Evolutionary conservation across 1,284 basidiomycete genomes (phyloP).

Genomic region (Trichosporon asahii): DNA sequence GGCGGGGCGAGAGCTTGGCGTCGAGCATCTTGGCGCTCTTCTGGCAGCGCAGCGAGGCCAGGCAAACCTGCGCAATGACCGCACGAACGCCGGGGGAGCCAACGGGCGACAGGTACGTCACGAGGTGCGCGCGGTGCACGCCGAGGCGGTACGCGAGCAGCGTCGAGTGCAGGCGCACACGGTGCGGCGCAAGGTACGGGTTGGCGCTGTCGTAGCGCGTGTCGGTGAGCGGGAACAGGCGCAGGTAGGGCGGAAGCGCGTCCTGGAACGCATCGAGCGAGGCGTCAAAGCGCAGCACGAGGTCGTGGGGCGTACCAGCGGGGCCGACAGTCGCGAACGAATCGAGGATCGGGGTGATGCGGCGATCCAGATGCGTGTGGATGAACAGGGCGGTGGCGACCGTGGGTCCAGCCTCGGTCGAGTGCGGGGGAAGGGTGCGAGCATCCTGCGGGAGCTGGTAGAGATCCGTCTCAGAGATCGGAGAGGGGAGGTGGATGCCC

Average conservation of each 20-base stretch:
- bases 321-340: conserved; percentile 41
- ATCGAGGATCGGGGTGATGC: conserved; percentile 43
- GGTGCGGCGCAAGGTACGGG: conserved; percentile 41
- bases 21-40: conserved; percentile 45
- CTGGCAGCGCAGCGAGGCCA: conserved; percentile 39
- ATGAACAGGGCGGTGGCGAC: conserved; percentile 43
- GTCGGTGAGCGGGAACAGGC: conserved; percentile 43
- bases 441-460: conserved; percentile 35
- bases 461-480: conserved; percentile 43
- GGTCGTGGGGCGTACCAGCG: conserved; percentile 36
- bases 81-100: conserved; percentile 31
- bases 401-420: conserved; percentile 38
- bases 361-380: conserved; percentile 42
- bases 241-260: conserved; percentile 42
- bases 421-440: conserved; percentile 34
- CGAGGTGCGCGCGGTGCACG: conserved; percentile 41
- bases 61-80: conserved; percentile 37
- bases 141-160: conserved; percentile 40
- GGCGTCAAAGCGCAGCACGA: conserved; percentile 41
- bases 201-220: conserved; percentile 39
- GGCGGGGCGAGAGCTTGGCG: conserved; percentile 37
- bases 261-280: conserved; percentile 44
- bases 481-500: conserved; percentile 42
- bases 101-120: conserved; percentile 34
- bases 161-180: conserved; percentile 39